Evolutionary conservation across 345 rosid genomes (phyloP).

Genomic region (Eucalyptus urophylla): DNA sequence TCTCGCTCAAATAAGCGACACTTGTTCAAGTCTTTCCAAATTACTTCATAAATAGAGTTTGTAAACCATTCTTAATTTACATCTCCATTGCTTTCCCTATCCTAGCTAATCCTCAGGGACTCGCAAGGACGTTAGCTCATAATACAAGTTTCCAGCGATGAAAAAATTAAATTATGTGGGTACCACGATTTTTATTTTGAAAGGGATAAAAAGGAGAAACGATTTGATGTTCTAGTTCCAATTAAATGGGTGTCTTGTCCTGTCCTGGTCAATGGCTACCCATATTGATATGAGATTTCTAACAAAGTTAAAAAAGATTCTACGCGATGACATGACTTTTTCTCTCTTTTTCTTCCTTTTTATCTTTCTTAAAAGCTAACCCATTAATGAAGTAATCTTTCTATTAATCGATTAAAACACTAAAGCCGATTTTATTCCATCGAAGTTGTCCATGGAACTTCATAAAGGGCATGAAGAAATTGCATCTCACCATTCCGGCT

Average conservation of each 20-base stretch:
- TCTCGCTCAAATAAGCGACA: neutral
- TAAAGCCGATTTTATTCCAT: neutral
- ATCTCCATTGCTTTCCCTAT: neutral
- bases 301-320: neutral
- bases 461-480: neutral
- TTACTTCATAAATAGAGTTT: neutral
- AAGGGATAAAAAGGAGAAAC: neutral
- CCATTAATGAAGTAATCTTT: neutral
- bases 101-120: neutral
- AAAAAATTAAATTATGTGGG: neutral
- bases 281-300: neutral
- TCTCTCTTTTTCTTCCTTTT: neutral
- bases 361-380: neutral
- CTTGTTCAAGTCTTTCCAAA: neutral
- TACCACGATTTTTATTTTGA: neutral
- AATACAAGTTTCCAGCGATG: neutral
- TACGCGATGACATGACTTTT: neutral
- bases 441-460: neutral
- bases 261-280: neutral
- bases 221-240: constrained; percentile 1
- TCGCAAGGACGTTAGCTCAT: neutral
- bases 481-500: neutral
- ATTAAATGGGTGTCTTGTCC: neutral
- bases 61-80: neutral
- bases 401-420: neutral